These are phyloP conservation scores for Cymbidium sinense DNA, from an alignment of 106 monocot species.

Conservation along the genomic window DNA sequence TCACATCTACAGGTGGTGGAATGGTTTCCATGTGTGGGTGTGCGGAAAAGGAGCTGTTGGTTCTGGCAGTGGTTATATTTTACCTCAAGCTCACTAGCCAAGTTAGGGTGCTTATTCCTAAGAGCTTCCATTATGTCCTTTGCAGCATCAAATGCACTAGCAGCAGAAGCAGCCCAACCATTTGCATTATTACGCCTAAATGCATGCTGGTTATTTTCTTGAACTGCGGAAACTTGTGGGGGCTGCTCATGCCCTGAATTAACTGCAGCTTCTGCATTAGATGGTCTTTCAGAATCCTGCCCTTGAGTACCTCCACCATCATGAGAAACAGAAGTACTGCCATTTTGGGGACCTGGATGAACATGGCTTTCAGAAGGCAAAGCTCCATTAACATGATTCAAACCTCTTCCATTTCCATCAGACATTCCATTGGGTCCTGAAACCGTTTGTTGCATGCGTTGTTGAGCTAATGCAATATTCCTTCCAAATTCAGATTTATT, in stretches of 20 bases:
- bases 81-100: conserved; percentile 97
- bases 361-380: conserved; percentile 44
- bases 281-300: conserved; percentile 59
- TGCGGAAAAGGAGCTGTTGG: no score
- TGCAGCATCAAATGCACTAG: conserved; percentile 94
- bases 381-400: conserved; percentile 31
- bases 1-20: no score
- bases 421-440: conserved; percentile 35
- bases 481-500: conserved; percentile 82
- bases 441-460: conserved; percentile 63
- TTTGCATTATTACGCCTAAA: conserved; percentile 48
- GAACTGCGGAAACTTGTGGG: conserved; percentile 33
- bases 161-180: conserved; percentile 78
- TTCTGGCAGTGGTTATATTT: neutral
- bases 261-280: conserved; percentile 37
- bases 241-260: conserved; percentile 53
- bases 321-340: conserved; percentile 36
- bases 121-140: conserved; percentile 99
- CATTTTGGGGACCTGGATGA: conserved; percentile 41
- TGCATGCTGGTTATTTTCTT: conserved; percentile 33
- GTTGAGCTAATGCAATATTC: conserved; percentile 64
- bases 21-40: no score
- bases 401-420: conserved; percentile 50
- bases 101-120: conserved; percentile 87
- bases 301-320: conserved; percentile 67